A percentile compares a stretch with the other conserved stretches of the same genome.
Evolutionary conservation across 176 grass and related monocot genomes (phyloP).

Genomic region (Aegilops sharonensis): DNA sequence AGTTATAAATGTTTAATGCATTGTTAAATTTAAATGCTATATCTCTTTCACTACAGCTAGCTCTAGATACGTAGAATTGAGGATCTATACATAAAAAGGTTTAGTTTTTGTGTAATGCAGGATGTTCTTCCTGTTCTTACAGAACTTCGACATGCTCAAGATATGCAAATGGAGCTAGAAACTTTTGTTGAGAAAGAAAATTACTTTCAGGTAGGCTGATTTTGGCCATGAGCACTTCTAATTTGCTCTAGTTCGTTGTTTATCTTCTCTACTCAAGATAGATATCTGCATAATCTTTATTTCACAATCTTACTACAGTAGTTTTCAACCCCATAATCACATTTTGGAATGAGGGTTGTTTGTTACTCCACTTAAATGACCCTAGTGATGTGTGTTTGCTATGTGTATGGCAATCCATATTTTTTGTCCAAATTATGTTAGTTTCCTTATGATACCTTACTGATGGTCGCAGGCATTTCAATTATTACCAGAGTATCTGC

Average conservation of each 20-base stretch:
- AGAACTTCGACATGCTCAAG: conserved; percentile 83
- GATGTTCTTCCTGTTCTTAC: conserved; percentile 92
- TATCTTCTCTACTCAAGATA: neutral
- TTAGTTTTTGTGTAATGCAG: conserved; percentile 65
- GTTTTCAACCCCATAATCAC: conserved; percentile 8
- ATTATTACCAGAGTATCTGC: conserved; percentile 95
- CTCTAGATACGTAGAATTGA: conserved; percentile 6
- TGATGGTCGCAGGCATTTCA: conserved; percentile 78
- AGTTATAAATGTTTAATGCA: conserved; percentile 2
- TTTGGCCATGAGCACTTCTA: neutral
- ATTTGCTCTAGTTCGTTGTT: conserved; percentile 16
- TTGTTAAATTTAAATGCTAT: neutral
- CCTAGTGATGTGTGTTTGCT: neutral
- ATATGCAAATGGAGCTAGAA: conserved; percentile 97
- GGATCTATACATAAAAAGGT: conserved; percentile 47
- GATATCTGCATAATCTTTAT: conserved; percentile 1
- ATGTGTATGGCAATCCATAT: conserved; percentile 18
- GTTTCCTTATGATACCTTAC: conserved; percentile 34
- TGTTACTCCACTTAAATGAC: conserved; percentile 3
- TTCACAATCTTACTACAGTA: conserved; percentile 10
- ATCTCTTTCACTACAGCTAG: conserved; percentile 18
- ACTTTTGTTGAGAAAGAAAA: conserved; percentile 86
- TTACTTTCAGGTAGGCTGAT: conserved; percentile 69
- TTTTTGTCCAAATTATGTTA: conserved; percentile 1
- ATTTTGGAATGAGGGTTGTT: conserved; percentile 8